Base-by-base conservation (phyloP, 2,329 filamentous ascomycete species). In the Fusarium musae region DNA sequence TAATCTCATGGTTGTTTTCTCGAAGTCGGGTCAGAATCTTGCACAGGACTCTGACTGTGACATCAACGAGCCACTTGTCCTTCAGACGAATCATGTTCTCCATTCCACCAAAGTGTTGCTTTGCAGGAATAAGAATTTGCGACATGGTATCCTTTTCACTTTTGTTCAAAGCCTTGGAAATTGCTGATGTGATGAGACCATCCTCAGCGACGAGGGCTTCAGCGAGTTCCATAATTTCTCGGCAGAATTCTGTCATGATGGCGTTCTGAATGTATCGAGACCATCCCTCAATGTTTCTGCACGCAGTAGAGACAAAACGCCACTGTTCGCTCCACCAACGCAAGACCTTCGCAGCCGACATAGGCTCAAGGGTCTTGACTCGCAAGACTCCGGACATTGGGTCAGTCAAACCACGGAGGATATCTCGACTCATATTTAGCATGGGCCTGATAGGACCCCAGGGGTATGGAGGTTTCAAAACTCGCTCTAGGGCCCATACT, bases 181-280 rank as follows among this genome's bases (percentile, higher is more conserved):
- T 80, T 17, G 93, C 93, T 50, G 92, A 93, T 5, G 93, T 90
- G 71, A 99, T 91, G 66, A 98, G 88, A 57, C 91, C 92, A 80
- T 97, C 96, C 76, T 97, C 92, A 44, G 93, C 91, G 78, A 98
- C 93, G 4, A 97, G 87, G 40, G 89, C 88, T 78, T 97, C 93
- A 2, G 96, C 95, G 78, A 97, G 93, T 77, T 98, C 94, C 90
- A 99, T 99, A 19, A 93, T 93, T 79, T 97, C 94, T 74, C 96
- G 92, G 79, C 95, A 98, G 78, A 98, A 98, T 64, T 97, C 92
- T 77, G 95, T 92, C 93, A 99, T 95, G 60, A 90, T 86, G 26
- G 86, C 83, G 79, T 94, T 96, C 57, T 96, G 92, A 66, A 93
- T 90, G 8, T 88, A 88, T 19, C 89, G 85, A 72, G 94, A 94